Evolutionary conservation across 2,329 filamentous ascomycete genomes (phyloP).

Genomic region (Hypomyces rosellus): DNA sequence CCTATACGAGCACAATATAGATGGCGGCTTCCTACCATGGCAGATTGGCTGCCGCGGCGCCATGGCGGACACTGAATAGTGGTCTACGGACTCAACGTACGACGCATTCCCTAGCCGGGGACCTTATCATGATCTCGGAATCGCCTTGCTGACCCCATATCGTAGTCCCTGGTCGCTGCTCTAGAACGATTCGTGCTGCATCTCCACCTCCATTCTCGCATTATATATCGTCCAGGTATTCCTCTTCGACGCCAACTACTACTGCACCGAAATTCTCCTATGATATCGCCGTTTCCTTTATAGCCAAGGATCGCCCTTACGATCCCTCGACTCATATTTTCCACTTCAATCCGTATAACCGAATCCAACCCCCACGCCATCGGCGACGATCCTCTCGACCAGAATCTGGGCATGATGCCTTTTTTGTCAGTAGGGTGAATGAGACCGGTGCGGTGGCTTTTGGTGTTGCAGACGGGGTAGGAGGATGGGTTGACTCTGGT

Average conservation of each 20-base stretch:
- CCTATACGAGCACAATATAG: background rate
- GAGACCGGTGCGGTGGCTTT: slow-evolving; percentile 68
- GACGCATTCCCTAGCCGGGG: background rate
- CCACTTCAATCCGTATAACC: slow-evolving; percentile 62
- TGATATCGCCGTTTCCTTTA: slow-evolving; percentile 67
- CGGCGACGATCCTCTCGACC: slow-evolving; percentile 45
- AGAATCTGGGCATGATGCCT: slow-evolving; percentile 88
- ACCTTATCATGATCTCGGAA: background rate
- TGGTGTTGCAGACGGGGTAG: slow-evolving; percentile 89
- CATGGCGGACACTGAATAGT: slow-evolving; percentile 14
- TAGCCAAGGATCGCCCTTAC: slow-evolving; percentile 64
- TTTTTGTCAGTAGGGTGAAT: slow-evolving; percentile 82
- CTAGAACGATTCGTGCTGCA: slow-evolving; percentile 7
- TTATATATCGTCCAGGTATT: background rate
- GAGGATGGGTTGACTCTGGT: slow-evolving; percentile 87
- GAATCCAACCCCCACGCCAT: slow-evolving; percentile 43
- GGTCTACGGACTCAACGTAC: slow-evolving; percentile 3
- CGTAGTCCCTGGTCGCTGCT: background rate
- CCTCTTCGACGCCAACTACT: slow-evolving; percentile 19
- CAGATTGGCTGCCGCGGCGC: slow-evolving; percentile 15
- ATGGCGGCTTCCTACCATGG: slow-evolving; percentile 15
- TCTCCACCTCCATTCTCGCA: slow-evolving; percentile 7
- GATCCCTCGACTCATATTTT: slow-evolving; percentile 63
- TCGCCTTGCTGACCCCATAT: background rate
- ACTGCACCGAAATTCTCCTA: slow-evolving; percentile 49